Evolutionary conservation across 2,329 filamentous ascomycete species (phyloP), one percentile per base, ranked within the genome.

Genomic region (Alternaria ventricosa): DNA sequence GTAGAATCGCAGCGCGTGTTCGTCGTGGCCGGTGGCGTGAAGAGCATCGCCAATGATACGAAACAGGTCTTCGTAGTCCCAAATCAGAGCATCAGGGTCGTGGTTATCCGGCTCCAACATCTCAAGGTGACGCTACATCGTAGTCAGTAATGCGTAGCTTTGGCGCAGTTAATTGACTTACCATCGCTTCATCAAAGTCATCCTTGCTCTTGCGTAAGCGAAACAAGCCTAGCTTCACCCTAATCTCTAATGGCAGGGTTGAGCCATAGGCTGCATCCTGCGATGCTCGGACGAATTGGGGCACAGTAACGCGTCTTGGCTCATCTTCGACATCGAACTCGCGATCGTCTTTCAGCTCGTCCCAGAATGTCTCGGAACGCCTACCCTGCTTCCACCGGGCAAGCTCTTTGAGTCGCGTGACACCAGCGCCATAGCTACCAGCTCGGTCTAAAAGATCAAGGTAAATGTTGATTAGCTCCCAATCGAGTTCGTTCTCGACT

Each of bases 391-490:
- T 84, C 93, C 94, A 97, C 60, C 96, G 86, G 22, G 91, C 88
- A 15, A 97, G 80, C 3, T 84, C 84, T 76, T 92, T 96, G 12
- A 96, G 84, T 65, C 90, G 87, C 27, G 80, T 79, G 3, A 97
- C 86, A 3, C 92, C 94, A 67, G 90, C 85, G 6, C 84, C 80
- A 71, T 90, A 91, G 57, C 87, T 85, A 41, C 86, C 85, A 10
- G 88, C 80, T 51, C 89, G 87, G 27, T 89, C 88, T 64, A 94
- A 89, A 18, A 98, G 85, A 73, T 97, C 93, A 43, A 93, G 87
- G 69, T 96, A 97, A 57, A 94, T 91, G 64, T 93, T 92, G 45
- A 96, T 84, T 77, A 98, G 92, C 57, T 91, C 89, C 95, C 95
- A 99, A 53, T 85, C 82, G 50, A 88, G 83, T 27, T 84, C 79